phyloP scores from a whole-genome alignment of 805 yeast genomes.

The Lachancea mirantina region DNA sequence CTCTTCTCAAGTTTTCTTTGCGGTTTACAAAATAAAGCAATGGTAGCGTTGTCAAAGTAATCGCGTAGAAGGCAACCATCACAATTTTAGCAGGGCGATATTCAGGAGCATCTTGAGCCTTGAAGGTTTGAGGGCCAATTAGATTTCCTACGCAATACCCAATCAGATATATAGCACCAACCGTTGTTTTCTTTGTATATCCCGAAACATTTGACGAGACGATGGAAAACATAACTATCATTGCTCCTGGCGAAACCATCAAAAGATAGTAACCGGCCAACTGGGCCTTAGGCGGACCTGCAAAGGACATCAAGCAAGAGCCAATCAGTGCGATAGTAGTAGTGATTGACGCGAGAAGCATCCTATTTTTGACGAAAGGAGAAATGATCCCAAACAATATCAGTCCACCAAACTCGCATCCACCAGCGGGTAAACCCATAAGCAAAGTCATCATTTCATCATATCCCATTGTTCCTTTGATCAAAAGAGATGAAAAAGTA shows the following conservation, averaged over 20 bases:
- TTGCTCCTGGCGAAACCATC: slow-evolving; percentile 23
- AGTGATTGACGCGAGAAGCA: neutral
- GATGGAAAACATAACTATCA: slow-evolving; percentile 16
- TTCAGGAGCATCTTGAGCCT: slow-evolving; percentile 36
- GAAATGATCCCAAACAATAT: slow-evolving; percentile 27
- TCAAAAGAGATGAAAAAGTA: slow-evolving; percentile 37
- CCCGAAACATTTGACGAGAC: slow-evolving; percentile 39
- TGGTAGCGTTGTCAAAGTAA: slow-evolving; percentile 29
- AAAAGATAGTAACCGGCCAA: slow-evolving; percentile 32
- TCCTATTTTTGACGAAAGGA: slow-evolving; percentile 12
- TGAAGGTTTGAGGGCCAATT: slow-evolving; percentile 47
- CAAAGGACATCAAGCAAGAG: slow-evolving; percentile 5
- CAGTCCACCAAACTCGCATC: slow-evolving; percentile 31
- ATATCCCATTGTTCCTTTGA: slow-evolving; percentile 14
- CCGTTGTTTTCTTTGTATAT: slow-evolving; percentile 46
- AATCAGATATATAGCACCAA: slow-evolving; percentile 38
- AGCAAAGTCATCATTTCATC: slow-evolving; percentile 33
- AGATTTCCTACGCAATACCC: slow-evolving; percentile 50
- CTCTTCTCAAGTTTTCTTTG: slow-evolving; percentile 36
- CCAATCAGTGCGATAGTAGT: neutral
- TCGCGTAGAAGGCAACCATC: slow-evolving; percentile 38
- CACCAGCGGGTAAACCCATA: slow-evolving; percentile 38
- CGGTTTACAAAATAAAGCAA: slow-evolving; percentile 20
- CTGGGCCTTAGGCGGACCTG: slow-evolving; percentile 1
- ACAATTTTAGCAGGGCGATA: slow-evolving; percentile 38